These are phyloP conservation scores for Fagopyrum esculentum DNA, from an alignment of 148 eudicot genomes.

Conservation along the genomic window DNA sequence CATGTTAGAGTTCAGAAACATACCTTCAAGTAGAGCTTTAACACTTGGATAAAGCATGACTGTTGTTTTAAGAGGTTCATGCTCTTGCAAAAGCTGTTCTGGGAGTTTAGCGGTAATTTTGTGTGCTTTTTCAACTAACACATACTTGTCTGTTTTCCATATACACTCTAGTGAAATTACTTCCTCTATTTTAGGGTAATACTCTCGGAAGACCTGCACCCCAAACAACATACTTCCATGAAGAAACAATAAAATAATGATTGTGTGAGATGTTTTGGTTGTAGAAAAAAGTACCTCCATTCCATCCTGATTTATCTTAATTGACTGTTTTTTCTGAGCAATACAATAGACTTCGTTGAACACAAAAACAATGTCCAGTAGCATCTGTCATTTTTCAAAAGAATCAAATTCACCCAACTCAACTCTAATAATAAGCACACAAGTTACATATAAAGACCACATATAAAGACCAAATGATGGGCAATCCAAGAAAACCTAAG, in stretches of 20 bases:
- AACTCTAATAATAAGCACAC: not conserved
- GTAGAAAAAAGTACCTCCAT: conserved; percentile 45
- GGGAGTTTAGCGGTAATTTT: conserved; percentile 21
- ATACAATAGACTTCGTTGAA: conserved; percentile 60
- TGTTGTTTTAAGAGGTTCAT: conserved; percentile 21
- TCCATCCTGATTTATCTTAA: conserved; percentile 74
- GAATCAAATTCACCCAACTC: not conserved
- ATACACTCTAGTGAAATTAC: conserved; percentile 41
- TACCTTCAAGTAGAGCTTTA: conserved; percentile 67
- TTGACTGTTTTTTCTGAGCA: conserved; percentile 69
- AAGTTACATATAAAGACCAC: not conserved
- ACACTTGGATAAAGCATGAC: conserved; percentile 46
- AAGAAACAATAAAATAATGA: conserved; percentile 2
- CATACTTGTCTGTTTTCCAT: conserved; percentile 76
- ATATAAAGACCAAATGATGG: not conserved
- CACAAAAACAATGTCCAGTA: conserved; percentile 65
- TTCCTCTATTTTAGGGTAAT: conserved; percentile 60
- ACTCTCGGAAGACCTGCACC: conserved; percentile 85
- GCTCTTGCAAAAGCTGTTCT: conserved; percentile 30
- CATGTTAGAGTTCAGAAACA: not conserved
- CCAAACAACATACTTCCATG: not conserved
- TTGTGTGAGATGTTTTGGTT: not conserved
- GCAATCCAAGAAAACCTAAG: not conserved
- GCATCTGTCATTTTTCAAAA: conserved; percentile 38
- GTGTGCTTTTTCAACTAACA: conserved; percentile 41